A percentile compares a stretch with the other conserved stretches of the same genome.
These are phyloP conservation scores for Prototheca cutis DNA, from an alignment of 163 green algal species.

Conservation along the genomic window DNA sequence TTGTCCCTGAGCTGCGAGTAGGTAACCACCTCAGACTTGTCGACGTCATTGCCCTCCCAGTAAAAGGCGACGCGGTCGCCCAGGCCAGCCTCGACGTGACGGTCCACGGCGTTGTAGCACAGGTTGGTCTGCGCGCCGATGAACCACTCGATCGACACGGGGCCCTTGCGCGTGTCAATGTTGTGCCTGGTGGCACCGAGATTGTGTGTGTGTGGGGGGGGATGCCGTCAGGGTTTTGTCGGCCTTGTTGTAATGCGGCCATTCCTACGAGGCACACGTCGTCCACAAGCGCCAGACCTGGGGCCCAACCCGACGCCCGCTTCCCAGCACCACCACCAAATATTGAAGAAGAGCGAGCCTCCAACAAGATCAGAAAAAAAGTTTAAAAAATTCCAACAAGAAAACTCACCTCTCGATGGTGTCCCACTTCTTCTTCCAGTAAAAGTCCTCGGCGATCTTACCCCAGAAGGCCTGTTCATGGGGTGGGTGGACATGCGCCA, in stretches of 20 bases:
- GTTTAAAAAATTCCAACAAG: no score
- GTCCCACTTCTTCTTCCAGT: slow-evolving; percentile 68
- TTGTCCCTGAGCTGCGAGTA: slow-evolving; percentile 33
- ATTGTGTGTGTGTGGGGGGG: background rate
- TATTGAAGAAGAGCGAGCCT: no score
- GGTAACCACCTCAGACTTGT: slow-evolving; percentile 18
- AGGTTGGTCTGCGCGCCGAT: slow-evolving; percentile 62
- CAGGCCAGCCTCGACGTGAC: slow-evolving; percentile 53
- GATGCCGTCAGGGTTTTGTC: background rate
- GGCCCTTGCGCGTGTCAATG: slow-evolving; percentile 47
- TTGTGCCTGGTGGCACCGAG: slow-evolving; percentile 38
- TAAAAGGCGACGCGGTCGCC: slow-evolving; percentile 44
- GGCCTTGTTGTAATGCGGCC: no score
- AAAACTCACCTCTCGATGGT: background rate
- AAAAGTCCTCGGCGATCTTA: slow-evolving; percentile 55
- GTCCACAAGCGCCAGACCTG: no score
- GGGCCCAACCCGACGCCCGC: no score
- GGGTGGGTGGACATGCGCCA: no score
- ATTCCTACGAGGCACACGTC: no score
- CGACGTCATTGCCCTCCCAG: slow-evolving; percentile 46
- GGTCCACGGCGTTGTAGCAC: slow-evolving; percentile 65
- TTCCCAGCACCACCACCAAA: no score
- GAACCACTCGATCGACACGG: slow-evolving; percentile 62
- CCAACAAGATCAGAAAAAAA: no score
- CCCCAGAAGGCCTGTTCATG: slow-evolving; percentile 77